A percentile compares a stretch with the other conserved stretches of the same genome.
These are phyloP conservation scores for Crithidia thermophila DNA, from an alignment of 208 protist species.

Conservation along the genomic window DNA sequence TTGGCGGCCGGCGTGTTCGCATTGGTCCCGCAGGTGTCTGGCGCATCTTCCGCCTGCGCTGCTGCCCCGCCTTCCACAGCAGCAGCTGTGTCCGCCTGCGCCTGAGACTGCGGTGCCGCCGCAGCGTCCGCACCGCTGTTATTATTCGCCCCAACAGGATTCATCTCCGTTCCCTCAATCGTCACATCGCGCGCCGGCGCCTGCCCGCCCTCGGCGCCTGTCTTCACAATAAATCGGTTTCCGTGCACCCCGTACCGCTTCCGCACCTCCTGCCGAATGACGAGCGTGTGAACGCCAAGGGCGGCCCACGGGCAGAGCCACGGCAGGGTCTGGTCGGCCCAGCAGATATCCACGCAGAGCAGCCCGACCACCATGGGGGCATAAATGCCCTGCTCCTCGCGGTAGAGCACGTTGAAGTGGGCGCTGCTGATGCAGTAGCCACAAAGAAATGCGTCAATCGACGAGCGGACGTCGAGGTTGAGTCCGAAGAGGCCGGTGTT, in stretches of 20 bases:
- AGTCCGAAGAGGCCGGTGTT: conserved; percentile 31
- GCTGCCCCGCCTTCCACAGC: too few relatives aligned
- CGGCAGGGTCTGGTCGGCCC: not conserved
- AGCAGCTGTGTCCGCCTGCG: too few relatives aligned
- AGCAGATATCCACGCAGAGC: conserved; percentile 24
- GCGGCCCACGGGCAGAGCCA: conserved; percentile 17
- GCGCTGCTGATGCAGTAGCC: conserved; percentile 30
- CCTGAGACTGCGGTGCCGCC: too few relatives aligned
- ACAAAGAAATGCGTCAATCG: conserved; percentile 30
- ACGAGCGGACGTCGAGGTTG: conserved; percentile 14
- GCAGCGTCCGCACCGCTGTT: too few relatives aligned
- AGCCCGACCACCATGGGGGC: conserved; percentile 24
- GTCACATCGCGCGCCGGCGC: not conserved
- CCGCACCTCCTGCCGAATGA: conserved; percentile 29
- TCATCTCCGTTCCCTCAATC: too few relatives aligned
- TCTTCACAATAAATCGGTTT: conserved; percentile 19
- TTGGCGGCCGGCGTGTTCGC: too few relatives aligned
- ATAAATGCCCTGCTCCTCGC: conserved; percentile 17
- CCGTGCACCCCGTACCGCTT: conserved; percentile 29
- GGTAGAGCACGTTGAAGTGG: conserved; percentile 32
- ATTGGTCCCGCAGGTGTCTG: too few relatives aligned
- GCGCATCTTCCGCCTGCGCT: too few relatives aligned
- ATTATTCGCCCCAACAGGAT: too few relatives aligned
- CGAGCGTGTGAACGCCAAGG: conserved; percentile 23
- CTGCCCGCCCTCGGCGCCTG: not conserved